Base-by-base conservation (phyloP, 2,329 filamentous ascomycete genomes). In the Lachnellula suecica region DNA sequence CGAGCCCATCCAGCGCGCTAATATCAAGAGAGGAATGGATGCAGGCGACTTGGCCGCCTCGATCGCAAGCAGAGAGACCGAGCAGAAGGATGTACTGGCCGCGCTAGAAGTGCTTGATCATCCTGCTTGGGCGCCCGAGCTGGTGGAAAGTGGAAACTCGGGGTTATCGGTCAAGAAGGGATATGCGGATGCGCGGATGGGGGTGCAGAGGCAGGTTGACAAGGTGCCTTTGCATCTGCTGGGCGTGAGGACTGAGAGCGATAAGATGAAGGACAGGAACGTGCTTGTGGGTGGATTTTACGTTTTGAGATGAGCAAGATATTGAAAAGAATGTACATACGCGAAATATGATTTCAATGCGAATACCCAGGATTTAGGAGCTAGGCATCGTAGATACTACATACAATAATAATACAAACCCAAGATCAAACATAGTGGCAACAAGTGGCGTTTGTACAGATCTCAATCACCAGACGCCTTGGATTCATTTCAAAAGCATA, bases 201-300 rank as follows among this genome's bases (percentile, higher is more conserved):
- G 68, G 19, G 72, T 81, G 2, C 80, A 85, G 67, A 76, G 73
- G 53, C 71, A 75, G 35, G 72, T 85, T 6, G 83, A 85, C 54
- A 73, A 74, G 49, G 71, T 87, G 3, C 84, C 84, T 2, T 60
- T 85, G 42, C 82, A 87, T 63, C 72, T 72, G 60, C 72, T 78
- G 3, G 85, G 84, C 0, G 73, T 88, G 40, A 73, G 85, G 47
- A 81, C 76, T 8, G 70, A 75, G 11, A 68, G 71, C 2, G 74
- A 71, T 8, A 68, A 71, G 24, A 63, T 75, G 63, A 73, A 73
- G 57, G 82, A 87, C 58, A 71, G 71, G 42, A 57, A 37, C 19
- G 40, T 60, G 17, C 20, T 53, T 13, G n/a, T 46, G 20, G 69
- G 68, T 57, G 72, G 72, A 1, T 73, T 70, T 57, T 74, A 67